Percentiles rank a stretch among this genome's conserved stretches.
These are phyloP conservation scores for Panus rudis DNA, from an alignment of 768 basidiomycete species.

Conservation along the genomic window DNA sequence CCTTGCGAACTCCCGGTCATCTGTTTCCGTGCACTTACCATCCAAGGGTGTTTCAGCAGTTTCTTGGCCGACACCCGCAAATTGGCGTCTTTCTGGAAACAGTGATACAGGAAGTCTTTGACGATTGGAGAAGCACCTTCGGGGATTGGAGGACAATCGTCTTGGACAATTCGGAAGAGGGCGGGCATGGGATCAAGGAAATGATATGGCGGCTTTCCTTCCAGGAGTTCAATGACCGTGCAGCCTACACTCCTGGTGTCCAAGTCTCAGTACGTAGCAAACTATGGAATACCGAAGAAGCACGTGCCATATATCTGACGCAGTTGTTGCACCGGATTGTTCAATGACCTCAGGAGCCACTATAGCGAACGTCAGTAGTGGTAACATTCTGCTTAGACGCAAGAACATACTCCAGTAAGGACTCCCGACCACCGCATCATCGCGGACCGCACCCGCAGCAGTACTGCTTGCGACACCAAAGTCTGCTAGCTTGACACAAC, in stretches of 20 bases:
- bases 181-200: constrained; percentile 97
- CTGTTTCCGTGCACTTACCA: constrained; percentile 78
- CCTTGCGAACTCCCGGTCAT: constrained; percentile 29
- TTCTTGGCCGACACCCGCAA: constrained; percentile 92
- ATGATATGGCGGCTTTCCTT: constrained; percentile 92
- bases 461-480: constrained; percentile 91
- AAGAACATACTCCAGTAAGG: constrained; percentile 90
- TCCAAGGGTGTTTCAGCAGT: constrained; percentile 91
- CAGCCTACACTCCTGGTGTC: constrained; percentile 75
- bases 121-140: constrained; percentile 93
- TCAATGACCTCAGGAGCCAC: constrained; percentile 99
- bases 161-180: constrained; percentile 96
- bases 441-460: constrained; percentile 64
- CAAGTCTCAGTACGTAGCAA: constrained; percentile 2
- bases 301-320: constrained; percentile 88
- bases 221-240: constrained; percentile 92
- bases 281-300: neutral
- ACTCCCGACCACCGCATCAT: constrained; percentile 93
- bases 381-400: neutral
- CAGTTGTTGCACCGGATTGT: constrained; percentile 93
- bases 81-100: constrained; percentile 97
- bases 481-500: constrained; percentile 96
- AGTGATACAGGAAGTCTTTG: constrained; percentile 93
- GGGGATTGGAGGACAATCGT: constrained; percentile 94
- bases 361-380: constrained; percentile 20